A percentile compares a stretch with the other conserved stretches of the same genome.
These are phyloP conservation scores for Boletus tomentosulus DNA, from an alignment of 768 basidiomycete species.

Conservation along the genomic window DNA sequence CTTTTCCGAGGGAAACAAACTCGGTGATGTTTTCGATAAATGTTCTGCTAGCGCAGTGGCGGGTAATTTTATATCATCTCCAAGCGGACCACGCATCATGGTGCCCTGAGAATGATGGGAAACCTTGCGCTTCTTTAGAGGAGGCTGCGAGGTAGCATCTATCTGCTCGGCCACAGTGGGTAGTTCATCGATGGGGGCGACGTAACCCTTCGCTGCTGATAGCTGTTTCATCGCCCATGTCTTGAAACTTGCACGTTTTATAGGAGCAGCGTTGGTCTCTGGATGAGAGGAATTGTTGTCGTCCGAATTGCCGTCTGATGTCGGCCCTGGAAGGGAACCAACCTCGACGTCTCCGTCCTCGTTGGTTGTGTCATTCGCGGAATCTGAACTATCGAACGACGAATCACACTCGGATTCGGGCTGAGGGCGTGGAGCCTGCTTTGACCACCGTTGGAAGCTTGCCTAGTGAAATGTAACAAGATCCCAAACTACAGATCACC, in stretches of 20 bases:
- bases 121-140: slow-evolving; percentile 47
- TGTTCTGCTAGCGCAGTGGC: slow-evolving; percentile 59
- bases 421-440: slow-evolving; percentile 25
- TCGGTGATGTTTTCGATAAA: slow-evolving; percentile 7
- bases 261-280: slow-evolving; percentile 17
- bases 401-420: slow-evolving; percentile 43
- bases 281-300: slow-evolving; percentile 15
- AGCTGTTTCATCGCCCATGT: slow-evolving; percentile 85
- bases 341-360: slow-evolving; percentile 22
- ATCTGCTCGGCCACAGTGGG: slow-evolving; percentile 12
- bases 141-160: slow-evolving; percentile 8
- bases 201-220: slow-evolving; percentile 42
- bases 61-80: slow-evolving; percentile 66
- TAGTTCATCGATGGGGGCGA: slow-evolving; percentile 10
- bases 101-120: slow-evolving; percentile 26
- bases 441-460: slow-evolving; percentile 51
- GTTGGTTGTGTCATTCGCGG: slow-evolving; percentile 49
- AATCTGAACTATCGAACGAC: slow-evolving; percentile 78
- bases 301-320: slow-evolving; percentile 19
- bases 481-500: slow-evolving; percentile 1
- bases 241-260: slow-evolving; percentile 66
- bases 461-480: slow-evolving; percentile 24
- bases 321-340: slow-evolving; percentile 7
- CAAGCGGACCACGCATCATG: slow-evolving; percentile 75
- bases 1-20: slow-evolving; percentile 12